Base-by-base conservation (phyloP, 1,284 basidiomycete genomes). In the Sporisorium iseilematis-ciliati region DNA sequence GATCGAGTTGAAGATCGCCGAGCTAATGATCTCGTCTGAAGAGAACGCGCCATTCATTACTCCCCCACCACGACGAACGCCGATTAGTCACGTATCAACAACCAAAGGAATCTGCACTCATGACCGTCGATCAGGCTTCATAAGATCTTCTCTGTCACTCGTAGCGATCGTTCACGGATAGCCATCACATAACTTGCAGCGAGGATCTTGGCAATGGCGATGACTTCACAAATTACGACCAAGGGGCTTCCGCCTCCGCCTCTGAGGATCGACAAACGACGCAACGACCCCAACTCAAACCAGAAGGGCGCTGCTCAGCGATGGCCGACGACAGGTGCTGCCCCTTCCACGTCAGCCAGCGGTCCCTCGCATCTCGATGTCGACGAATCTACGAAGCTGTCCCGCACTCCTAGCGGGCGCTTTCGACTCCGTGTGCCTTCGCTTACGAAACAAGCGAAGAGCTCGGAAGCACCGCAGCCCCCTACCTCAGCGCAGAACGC, bases 181-280 rank as follows among this genome's bases (percentile, higher is more conserved):
- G 35, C 31, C 12, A 29, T 26, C 29, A 26, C 43, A 18, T 14
- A 11, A 10, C 7, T 14, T 11, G 35, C 35, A 38, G 35, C 3
- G 3, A 12, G 12, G 16, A 38, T 14, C 14, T 38, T 16, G 4
- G 35, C 35, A 38, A 38, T 14, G 35, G 18, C 26, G 20, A 69
- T 70, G 67, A 20, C 57, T 20, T 48, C 62, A 7, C 43, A 56
- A 7, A 20, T 55, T n/a, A 43, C 53, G 26, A 1, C 57, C 26
- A 70, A 70, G 43, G 67, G n/a, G 23, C 62, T 70, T 10, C 62
- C 67, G 40, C 67, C 67, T 21, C 67, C 67, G 20, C 67, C 67
- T 5, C 43, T 70, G 35, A 43, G 66, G 21, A 54, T 69, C 29
- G 52, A 55, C 23, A 69, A 69, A 46, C 45, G 38, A 16, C 50